phyloP scores from a whole-genome alignment of 768 basidiomycete species.

The Boletales sp. region DNA sequence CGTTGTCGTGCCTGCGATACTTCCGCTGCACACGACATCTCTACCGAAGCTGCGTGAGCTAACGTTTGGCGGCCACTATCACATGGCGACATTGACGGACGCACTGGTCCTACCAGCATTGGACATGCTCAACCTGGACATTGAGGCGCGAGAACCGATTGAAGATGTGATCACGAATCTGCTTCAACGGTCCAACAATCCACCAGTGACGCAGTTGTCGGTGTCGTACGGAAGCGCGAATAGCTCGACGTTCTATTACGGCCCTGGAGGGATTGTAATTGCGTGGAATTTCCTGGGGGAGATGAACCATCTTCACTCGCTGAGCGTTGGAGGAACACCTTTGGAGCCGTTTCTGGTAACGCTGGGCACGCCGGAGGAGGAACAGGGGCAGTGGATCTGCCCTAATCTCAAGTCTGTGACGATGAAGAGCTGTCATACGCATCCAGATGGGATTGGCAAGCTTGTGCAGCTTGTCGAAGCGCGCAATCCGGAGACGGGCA shows the following conservation, averaged over 20 bases:
- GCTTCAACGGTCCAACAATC: constrained; percentile 55
- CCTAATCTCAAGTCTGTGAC: constrained; percentile 58
- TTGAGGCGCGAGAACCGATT: constrained; percentile 71
- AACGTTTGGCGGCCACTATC: constrained; percentile 63
- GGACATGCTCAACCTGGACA: constrained; percentile 59
- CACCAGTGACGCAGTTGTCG: constrained; percentile 55
- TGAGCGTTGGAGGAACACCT: constrained; percentile 62
- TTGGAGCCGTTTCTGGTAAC: constrained; percentile 60
- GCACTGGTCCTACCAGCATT: constrained; percentile 56
- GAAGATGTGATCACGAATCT: constrained; percentile 67
- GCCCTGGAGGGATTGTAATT: constrained; percentile 52
- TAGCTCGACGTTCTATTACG: constrained; percentile 51
- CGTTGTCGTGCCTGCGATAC: constrained; percentile 55
- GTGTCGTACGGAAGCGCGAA: constrained; percentile 52
- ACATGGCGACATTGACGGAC: constrained; percentile 59
- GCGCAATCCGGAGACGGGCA: constrained; percentile 55
- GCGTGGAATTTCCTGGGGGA: constrained; percentile 68
- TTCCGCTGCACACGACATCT: constrained; percentile 54
- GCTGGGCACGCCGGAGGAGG: constrained; percentile 60
- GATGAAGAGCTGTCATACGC: constrained; percentile 62
- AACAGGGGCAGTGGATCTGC: constrained; percentile 56
- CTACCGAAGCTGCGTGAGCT: constrained; percentile 54
- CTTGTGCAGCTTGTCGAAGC: constrained; percentile 70
- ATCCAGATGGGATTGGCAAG: constrained; percentile 61
- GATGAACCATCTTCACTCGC: constrained; percentile 51